These are phyloP conservation scores for Schoenoplectus tabernaemontani DNA, from an alignment of 202 grass and related monocot genomes.

Conservation along the genomic window DNA sequence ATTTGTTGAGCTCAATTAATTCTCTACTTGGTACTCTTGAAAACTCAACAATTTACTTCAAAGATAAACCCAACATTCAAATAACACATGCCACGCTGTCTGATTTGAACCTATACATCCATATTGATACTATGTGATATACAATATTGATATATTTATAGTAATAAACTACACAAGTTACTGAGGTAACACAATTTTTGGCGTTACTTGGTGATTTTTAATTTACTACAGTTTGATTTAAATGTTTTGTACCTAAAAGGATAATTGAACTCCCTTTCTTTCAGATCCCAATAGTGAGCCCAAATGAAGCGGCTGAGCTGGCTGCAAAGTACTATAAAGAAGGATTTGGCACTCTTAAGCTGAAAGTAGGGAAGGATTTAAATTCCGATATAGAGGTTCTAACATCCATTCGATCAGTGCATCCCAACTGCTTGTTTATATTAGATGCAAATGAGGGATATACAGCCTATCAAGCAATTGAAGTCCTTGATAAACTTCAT, in stretches of 20 bases:
- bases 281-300: slow-evolving; percentile 89
- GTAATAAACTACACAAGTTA: background rate
- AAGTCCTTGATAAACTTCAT: slow-evolving; percentile 87
- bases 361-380: slow-evolving; percentile 88
- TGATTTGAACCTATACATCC: background rate
- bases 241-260: background rate
- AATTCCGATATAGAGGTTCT: slow-evolving; percentile 77
- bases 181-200: background rate
- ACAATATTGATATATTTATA: background rate
- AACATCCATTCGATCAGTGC: slow-evolving; percentile 63
- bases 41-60: too few species aligned
- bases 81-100: too few species aligned
- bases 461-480: slow-evolving; percentile 69
- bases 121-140: background rate
- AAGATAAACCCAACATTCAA: too few species aligned
- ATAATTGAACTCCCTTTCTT: slow-evolving; percentile 8
- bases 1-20: background rate
- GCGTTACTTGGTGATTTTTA: background rate
- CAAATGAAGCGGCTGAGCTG: slow-evolving; percentile 72
- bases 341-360: slow-evolving; percentile 83
- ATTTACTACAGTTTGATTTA: background rate
- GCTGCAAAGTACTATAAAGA: slow-evolving; percentile 69
- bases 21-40: background rate
- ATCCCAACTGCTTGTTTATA: slow-evolving; percentile 77
- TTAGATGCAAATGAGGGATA: slow-evolving; percentile 97